Conservation (phyloP, 2,329 filamentous ascomycete genomes). For the Cladosporium colombiae region DNA sequence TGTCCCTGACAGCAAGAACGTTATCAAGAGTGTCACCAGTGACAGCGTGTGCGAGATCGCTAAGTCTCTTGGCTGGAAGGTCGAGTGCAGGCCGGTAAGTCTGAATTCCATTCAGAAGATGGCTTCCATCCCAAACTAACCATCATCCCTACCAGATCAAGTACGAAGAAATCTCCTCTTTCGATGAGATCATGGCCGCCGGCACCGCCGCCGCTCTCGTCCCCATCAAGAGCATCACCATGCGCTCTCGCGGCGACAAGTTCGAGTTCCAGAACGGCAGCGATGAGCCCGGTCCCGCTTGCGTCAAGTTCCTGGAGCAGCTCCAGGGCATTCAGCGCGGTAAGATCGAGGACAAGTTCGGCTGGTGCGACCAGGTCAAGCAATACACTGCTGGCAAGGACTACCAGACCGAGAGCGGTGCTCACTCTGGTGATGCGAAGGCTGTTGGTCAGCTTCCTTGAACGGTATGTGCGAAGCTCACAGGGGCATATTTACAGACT, state of each 20-base stretch:
- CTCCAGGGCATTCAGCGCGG: conserved; percentile 86
- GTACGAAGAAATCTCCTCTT: conserved; percentile 62
- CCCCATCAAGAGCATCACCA: conserved; percentile 86
- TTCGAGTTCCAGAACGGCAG: conserved; percentile 58
- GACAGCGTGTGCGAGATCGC: conserved; percentile 77
- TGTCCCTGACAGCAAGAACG: conserved; percentile 82
- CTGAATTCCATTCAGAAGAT: not conserved
- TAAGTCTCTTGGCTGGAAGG: conserved; percentile 76
- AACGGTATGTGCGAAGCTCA: not conserved
- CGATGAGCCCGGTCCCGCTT: conserved; percentile 73
- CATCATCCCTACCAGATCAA: conserved; percentile 55
- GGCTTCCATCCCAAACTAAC: not conserved
- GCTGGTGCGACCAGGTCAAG: conserved; percentile 60
- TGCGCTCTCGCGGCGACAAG: conserved; percentile 59
- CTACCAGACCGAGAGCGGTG: conserved; percentile 16
- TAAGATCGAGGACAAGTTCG: conserved; percentile 72
- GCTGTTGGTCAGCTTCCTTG: conserved; percentile 20
- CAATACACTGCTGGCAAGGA: conserved; percentile 19
- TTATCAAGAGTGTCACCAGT: conserved; percentile 85
- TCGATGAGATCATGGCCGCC: conserved; percentile 83
- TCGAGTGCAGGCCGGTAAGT: conserved; percentile 71
- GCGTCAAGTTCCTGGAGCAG: conserved; percentile 69
- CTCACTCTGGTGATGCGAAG: conserved; percentile 10
- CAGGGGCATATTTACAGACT: too few species aligned
- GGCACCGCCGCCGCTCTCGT: conserved; percentile 90